These are phyloP conservation scores for Tulasnella sp. DNA, from an alignment of 768 basidiomycete genomes.

Conservation along the genomic window DNA sequence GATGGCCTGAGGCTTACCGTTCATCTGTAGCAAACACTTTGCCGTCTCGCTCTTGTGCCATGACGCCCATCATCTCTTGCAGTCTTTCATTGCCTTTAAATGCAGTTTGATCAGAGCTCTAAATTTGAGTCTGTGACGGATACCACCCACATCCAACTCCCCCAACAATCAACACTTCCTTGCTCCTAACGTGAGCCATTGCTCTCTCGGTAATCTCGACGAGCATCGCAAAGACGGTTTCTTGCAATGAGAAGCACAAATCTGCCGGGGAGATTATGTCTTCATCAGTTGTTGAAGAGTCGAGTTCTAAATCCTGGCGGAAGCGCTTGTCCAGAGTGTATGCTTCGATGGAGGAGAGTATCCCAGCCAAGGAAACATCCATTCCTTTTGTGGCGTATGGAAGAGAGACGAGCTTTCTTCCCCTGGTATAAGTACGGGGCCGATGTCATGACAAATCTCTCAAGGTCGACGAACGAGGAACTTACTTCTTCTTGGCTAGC, in stretches of 20 bases:
- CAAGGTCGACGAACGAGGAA: background rate
- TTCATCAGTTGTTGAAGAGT: constrained; percentile 47
- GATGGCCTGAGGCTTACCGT: constrained; percentile 54
- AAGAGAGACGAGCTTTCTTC: constrained; percentile 76
- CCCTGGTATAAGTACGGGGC: constrained; percentile 53
- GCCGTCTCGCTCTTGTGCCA: constrained; percentile 89
- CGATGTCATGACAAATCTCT: background rate
- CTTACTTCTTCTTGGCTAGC: constrained; percentile 79
- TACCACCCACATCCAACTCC: constrained; percentile 93
- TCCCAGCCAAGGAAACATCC: constrained; percentile 96
- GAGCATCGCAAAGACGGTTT: constrained; percentile 96
- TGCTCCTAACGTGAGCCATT: constrained; percentile 98
- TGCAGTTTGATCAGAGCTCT: background rate
- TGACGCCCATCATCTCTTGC: constrained; percentile 99
- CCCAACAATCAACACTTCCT: constrained; percentile 95
- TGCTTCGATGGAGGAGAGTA: constrained; percentile 83
- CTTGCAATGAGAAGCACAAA: constrained; percentile 94
- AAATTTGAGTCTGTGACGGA: background rate
- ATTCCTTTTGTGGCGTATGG: constrained; percentile 99
- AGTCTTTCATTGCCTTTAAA: constrained; percentile 81
- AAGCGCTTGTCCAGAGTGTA: constrained; percentile 87
- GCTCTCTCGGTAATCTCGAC: constrained; percentile 99
- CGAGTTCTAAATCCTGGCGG: constrained; percentile 47
- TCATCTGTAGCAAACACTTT: constrained; percentile 95
- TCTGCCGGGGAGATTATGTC: constrained; percentile 93